phyloP scores from a whole-genome alignment of 1,284 basidiomycete species.

The Pseudozyma sp. region DNA sequence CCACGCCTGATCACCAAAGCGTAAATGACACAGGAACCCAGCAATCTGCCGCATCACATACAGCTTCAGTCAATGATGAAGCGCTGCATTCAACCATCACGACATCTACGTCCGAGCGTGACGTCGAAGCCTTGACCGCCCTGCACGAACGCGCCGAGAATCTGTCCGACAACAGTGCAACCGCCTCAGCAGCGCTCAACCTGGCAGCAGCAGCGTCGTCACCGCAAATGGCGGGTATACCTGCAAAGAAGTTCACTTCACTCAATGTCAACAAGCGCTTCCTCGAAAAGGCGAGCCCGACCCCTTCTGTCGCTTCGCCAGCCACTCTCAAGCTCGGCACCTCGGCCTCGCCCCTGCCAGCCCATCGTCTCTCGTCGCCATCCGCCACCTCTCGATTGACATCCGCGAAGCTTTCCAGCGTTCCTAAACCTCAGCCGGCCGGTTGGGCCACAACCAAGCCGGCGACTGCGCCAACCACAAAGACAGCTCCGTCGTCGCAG shows the following conservation, averaged over 20 bases:
- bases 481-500: slow-evolving; percentile 17
- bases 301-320: slow-evolving; percentile 21
- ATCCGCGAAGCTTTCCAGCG: slow-evolving; percentile 52
- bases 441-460: slow-evolving; percentile 51
- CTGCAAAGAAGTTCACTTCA: slow-evolving; percentile 62
- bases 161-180: not conserved
- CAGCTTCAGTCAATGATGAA: slow-evolving; percentile 1
- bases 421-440: slow-evolving; percentile 49
- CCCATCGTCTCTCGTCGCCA: slow-evolving; percentile 43
- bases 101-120: slow-evolving; percentile 29
- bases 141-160: slow-evolving; percentile 21
- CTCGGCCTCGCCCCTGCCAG: slow-evolving; percentile 31
- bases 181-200: slow-evolving; percentile 3
- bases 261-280: slow-evolving; percentile 67
- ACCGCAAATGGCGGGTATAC: slow-evolving; percentile 16
- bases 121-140: slow-evolving; percentile 42
- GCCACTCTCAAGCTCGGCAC: slow-evolving; percentile 38
- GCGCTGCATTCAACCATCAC: slow-evolving; percentile 9
- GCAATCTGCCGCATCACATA: not conserved
- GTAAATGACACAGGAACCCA: slow-evolving; percentile 2
- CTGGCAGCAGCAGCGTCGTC: slow-evolving; percentile 13
- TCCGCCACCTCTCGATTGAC: slow-evolving; percentile 40
- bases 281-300: slow-evolving; percentile 61
- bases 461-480: slow-evolving; percentile 14
- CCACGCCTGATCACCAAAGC: not conserved